phyloP scores from a whole-genome alignment of 352 stramenopile species.

The Pythium guiyangense region DNA sequence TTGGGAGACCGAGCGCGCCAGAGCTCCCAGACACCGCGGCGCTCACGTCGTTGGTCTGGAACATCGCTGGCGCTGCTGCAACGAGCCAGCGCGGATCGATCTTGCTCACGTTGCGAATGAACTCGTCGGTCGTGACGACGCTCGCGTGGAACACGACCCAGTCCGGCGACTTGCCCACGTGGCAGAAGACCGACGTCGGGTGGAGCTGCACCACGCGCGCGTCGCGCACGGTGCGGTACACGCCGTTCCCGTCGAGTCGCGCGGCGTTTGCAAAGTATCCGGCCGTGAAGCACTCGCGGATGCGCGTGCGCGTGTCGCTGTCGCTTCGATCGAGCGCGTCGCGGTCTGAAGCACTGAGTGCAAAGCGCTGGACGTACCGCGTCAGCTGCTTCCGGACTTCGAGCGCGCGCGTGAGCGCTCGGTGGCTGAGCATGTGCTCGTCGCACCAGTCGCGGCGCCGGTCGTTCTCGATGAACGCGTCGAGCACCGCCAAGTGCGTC shows the following conservation, averaged over 20 bases:
- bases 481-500: slow-evolving; percentile 64
- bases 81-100: slow-evolving; percentile 80
- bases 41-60: slow-evolving; percentile 67
- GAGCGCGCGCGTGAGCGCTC: slow-evolving; percentile 47
- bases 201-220: slow-evolving; percentile 69
- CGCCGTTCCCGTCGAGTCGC: slow-evolving; percentile 90
- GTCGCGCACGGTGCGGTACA: slow-evolving; percentile 65
- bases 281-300: slow-evolving; percentile 65
- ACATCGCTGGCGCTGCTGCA: slow-evolving; percentile 64
- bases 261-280: slow-evolving; percentile 95
- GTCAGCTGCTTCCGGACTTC: slow-evolving; percentile 72
- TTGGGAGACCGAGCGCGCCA: slow-evolving; percentile 56
- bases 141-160: slow-evolving; percentile 99
- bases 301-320: slow-evolving; percentile 20
- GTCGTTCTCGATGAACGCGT: slow-evolving; percentile 66
- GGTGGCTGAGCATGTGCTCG: slow-evolving; percentile 56
- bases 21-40: slow-evolving; percentile 59
- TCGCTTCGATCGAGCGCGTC: slow-evolving; percentile 3
- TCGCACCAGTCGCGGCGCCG: slow-evolving; percentile 71
- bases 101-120: slow-evolving; percentile 64
- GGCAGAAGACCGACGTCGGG: slow-evolving; percentile 71
- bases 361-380: slow-evolving; percentile 54
- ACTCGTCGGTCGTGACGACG: slow-evolving; percentile 97
- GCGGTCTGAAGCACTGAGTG: slow-evolving; percentile 29
- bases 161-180: slow-evolving; percentile 87